Evolutionary conservation across 2,329 filamentous ascomycete genomes (phyloP).

Genomic region (Colletotrichum sp.): DNA sequence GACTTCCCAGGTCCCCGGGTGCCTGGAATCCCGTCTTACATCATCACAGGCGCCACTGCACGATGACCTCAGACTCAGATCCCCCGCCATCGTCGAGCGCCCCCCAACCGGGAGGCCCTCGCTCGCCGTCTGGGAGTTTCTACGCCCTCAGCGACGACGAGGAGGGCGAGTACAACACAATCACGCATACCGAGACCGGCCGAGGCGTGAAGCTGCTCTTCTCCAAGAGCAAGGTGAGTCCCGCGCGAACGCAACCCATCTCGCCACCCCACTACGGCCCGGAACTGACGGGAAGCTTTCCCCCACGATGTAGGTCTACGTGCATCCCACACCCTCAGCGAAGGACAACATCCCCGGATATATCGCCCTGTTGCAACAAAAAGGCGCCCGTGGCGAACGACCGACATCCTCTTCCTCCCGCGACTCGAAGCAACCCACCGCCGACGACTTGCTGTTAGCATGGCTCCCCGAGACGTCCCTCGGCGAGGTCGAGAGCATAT

Average conservation of each 20-base stretch:
- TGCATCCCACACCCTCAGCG: slow-evolving; percentile 89
- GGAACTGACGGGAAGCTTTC: slow-evolving; percentile 11
- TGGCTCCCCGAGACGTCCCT: slow-evolving; percentile 93
- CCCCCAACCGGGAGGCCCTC: slow-evolving; percentile 37
- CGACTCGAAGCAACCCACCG: slow-evolving; percentile 47
- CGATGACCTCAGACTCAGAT: slow-evolving; percentile 23
- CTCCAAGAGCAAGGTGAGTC: slow-evolving; percentile 89
- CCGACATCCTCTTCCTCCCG: slow-evolving; percentile 48
- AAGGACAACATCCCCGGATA: slow-evolving; percentile 97
- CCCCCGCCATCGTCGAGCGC: slow-evolving; percentile 17
- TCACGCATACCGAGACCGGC: slow-evolving; percentile 78
- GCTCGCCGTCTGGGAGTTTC: slow-evolving; percentile 85
- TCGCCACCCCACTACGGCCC: slow-evolving; percentile 1
- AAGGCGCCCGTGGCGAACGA: slow-evolving; percentile 58
- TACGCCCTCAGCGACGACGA: slow-evolving; percentile 97
- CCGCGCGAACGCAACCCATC: background rate
- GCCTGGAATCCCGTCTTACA: slow-evolving; percentile 6
- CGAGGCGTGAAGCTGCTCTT: slow-evolving; percentile 92
- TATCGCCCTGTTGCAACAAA: slow-evolving; percentile 88
- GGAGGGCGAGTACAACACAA: slow-evolving; percentile 93
- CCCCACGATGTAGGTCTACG: slow-evolving; percentile 73
- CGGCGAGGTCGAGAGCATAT: slow-evolving; percentile 84
- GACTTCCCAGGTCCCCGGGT: background rate
- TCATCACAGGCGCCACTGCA: background rate
- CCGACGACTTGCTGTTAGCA: slow-evolving; percentile 82